Evolutionary conservation across 78 protist genomes (phyloP), one percentile per base, ranked within the genome.

Genomic region (Tieghemostelium lacteum): DNA sequence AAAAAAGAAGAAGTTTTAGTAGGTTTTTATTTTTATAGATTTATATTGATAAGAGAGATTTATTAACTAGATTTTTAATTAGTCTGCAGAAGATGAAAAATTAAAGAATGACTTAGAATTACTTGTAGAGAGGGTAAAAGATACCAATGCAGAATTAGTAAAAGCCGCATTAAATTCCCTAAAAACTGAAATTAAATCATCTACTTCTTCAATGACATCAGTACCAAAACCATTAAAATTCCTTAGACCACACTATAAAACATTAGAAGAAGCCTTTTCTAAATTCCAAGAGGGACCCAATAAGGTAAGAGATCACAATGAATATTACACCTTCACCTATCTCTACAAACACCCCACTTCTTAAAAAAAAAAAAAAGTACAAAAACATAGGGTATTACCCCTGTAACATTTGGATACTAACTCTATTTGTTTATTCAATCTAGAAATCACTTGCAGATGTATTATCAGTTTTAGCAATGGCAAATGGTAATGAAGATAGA

Each of bases 141-240:
- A 89, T 73, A 50, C 29, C 22, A 73, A 76, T 39, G 52, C 20
- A 12, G 88, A 75, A 45, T 36, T 89, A 62, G 88, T 57, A 24
- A 24, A 64, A 50, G 70, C 85, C 29, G 78, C 92, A 42, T 77
- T 89, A 5, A 83, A 89, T 20, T 29, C 88, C 7, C 73, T 98
- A 54, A 57, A 74, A n/a, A 40, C 67, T 20, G 93, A 94, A 73
- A 95, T 98, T 40, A 89, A 93, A 22, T 40, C 94, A 19, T 49
- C 98, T 1, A 98, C 99, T 7, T 63, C 95, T 2, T 91, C 97
- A 34, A 97, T 98, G 98, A 98, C 99, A 1, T 94, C 98, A 8
- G 99, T 97, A 10, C 99, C 99, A 60, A 98, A 98, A 93, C 99
- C 99, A 12, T 95, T 98, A 92, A 98, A 98, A 93, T 98, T 98